Base-by-base conservation (phyloP, 805 yeast species). In the Monosporozyma unispora region DNA sequence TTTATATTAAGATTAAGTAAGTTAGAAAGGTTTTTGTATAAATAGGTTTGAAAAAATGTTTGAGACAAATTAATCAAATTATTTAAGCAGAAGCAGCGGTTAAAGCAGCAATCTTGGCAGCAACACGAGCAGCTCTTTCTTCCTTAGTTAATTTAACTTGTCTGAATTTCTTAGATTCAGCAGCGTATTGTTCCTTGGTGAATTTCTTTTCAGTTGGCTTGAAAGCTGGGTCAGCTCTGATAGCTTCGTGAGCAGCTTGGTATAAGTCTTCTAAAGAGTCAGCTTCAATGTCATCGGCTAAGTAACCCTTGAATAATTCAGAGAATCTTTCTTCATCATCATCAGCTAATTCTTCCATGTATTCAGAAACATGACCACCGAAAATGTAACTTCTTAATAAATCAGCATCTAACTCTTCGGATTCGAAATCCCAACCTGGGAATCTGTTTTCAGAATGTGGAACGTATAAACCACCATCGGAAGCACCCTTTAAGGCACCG, bases 391-490 rank as follows among this genome's bases (percentile, higher is more conserved):
- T 88, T 88, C 97, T 88, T 75, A 93, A 83, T 64, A 82, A 76
- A 73, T 93, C 99, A 68, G 96, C 88, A 72, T 93, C 99, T 68
- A 93, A 83, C 80, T 93, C 99, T 81, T 93, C 96, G 68, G 84
- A 70, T 81, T 93, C 99, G 69, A 91, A 87, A 77, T 93, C 99
- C 95, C 91, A 93, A 80, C 99, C 99, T 77, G 99, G 99, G 96
- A 90, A 93, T 85, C 99, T 90, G 83, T 90, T 90, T 72, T 96
- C 87, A 67, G 96, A 88, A 90, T 93, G 99, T 65, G 99, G 99
- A 72, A 93, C 80, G 90, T 86, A 88, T 70, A 93, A 81, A 69
- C 99, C 99, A 87, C 99, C 99, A 74, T 93, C 99, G 59, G 98
- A 91, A 70, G 99, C 99, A 86, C 99, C 99, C 85, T 93, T 93